These are phyloP conservation scores for Penicillium verhagenii DNA, from an alignment of 495 filamentous ascomycete genomes.

Conservation along the genomic window DNA sequence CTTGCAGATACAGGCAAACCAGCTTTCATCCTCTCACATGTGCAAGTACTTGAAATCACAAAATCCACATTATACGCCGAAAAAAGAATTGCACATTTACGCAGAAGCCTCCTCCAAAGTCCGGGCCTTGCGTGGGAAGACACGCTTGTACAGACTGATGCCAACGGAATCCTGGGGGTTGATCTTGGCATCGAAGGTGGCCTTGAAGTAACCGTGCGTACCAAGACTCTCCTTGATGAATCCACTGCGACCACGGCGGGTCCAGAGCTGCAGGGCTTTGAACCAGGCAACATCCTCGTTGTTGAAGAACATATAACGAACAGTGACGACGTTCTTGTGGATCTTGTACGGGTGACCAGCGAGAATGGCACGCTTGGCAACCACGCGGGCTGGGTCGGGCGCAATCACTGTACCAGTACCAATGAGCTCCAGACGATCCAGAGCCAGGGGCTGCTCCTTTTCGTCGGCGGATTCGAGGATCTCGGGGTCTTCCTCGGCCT, in stretches of 20 bases:
- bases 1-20: slow-evolving; percentile 4
- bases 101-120: slow-evolving; percentile 45
- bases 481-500: slow-evolving; percentile 37
- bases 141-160: slow-evolving; percentile 89
- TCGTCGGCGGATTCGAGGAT: slow-evolving; percentile 39
- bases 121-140: slow-evolving; percentile 73
- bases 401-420: slow-evolving; percentile 83
- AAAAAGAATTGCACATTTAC: slow-evolving; percentile 15
- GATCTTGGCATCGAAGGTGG: slow-evolving; percentile 91
- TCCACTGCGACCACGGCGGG: slow-evolving; percentile 79
- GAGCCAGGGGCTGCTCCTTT: slow-evolving; percentile 22
- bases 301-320: slow-evolving; percentile 99
- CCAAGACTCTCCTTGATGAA: slow-evolving; percentile 91
- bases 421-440: slow-evolving; percentile 62
- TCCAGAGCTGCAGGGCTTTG: slow-evolving; percentile 94
- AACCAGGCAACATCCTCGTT: slow-evolving; percentile 93
- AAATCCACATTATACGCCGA: slow-evolving; percentile 18
- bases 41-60: slow-evolving; percentile 26
- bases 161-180: slow-evolving; percentile 93
- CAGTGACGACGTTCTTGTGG: slow-evolving; percentile 92
- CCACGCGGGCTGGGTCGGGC: slow-evolving; percentile 73
- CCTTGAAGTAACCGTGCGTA: slow-evolving; percentile 99
- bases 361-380: slow-evolving; percentile 91
- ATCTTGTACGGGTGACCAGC: slow-evolving; percentile 98
- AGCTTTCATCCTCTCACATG: slow-evolving; percentile 33